phyloP scores from a whole-genome alignment of 2,329 filamentous ascomycete genomes.

The Ophiognomonia clavigignenti-juglandacearum region DNA sequence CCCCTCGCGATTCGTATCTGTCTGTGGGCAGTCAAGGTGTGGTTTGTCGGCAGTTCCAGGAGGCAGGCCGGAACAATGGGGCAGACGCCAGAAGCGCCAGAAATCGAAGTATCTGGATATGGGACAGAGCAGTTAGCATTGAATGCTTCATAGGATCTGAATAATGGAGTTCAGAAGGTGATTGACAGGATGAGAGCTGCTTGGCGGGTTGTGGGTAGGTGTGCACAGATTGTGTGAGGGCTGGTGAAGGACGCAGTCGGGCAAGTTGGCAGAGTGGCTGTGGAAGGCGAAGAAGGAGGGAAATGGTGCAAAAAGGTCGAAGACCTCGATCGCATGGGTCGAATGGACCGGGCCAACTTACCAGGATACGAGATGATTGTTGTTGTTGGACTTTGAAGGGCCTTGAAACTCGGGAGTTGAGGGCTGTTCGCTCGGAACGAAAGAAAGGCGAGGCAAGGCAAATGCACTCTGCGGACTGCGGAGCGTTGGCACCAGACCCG shows the following conservation, averaged over 20 bases:
- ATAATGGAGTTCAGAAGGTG: not conserved
- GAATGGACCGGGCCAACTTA: conserved; percentile 29
- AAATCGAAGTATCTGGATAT: not conserved
- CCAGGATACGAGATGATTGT: conserved; percentile 27
- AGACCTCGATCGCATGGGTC: conserved; percentile 31
- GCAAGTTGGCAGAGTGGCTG: conserved; percentile 8
- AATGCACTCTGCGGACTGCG: conserved; percentile 20
- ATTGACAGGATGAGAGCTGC: not conserved
- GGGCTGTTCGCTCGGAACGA: no score
- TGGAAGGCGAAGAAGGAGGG: conserved; percentile 17
- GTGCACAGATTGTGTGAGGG: conserved; percentile 7
- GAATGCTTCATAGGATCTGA: not conserved
- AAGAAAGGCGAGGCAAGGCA: no score
- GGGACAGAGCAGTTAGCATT: conserved; percentile 4
- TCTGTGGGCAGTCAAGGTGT: conserved; percentile 15
- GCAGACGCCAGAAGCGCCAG: conserved; percentile 1
- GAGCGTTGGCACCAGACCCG: conserved; percentile 12
- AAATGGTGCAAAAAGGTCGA: not conserved
- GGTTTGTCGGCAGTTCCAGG: conserved; percentile 14
- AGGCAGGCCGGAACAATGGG: conserved; percentile 1
- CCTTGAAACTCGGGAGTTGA: conserved; percentile 20
- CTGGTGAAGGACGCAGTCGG: conserved; percentile 4
- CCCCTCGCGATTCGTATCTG: conserved; percentile 8
- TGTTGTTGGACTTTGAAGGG: conserved; percentile 24
- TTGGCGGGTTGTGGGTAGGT: not conserved